A percentile compares a stretch with the other conserved stretches of the same genome.
Evolutionary conservation across 805 yeast species (phyloP).

Genomic region (Kodamaea neixiangensis): DNA sequence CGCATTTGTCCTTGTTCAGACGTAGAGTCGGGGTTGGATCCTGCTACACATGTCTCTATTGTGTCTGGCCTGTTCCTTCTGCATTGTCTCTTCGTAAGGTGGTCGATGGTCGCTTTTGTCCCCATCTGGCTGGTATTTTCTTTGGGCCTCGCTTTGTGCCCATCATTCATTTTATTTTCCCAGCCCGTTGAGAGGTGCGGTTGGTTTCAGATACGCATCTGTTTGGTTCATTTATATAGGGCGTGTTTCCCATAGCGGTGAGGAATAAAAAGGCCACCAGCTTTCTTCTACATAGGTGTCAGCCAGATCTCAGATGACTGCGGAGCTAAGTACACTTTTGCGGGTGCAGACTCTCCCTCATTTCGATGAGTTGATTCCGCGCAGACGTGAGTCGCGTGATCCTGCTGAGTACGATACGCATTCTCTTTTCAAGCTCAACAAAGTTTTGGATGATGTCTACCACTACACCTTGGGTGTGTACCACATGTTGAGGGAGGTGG

Average conservation of each 20-base stretch:
- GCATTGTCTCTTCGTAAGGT: background rate
- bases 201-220: background rate
- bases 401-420: constrained; percentile 11
- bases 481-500: constrained; percentile 14
- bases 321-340: constrained; percentile 3
- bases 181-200: background rate
- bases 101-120: background rate
- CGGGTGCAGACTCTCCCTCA: constrained; percentile 8
- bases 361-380: constrained; percentile 10
- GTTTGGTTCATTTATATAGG: background rate
- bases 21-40: constrained; percentile 3
- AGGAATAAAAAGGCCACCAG: too few relatives aligned
- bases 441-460: constrained; percentile 30
- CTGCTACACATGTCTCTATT: constrained; percentile 2
- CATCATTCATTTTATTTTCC: background rate
- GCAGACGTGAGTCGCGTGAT: background rate
- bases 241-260: background rate
- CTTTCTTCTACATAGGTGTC: background rate
- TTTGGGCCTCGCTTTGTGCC: background rate
- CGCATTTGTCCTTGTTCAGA: background rate
- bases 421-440: constrained; percentile 29
- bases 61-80: background rate
- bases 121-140: background rate
- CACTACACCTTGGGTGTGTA: constrained; percentile 23
- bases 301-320: background rate